Base-by-base conservation (phyloP, 108 stramenopile species). In the Cyclotella kingstonii region DNA sequence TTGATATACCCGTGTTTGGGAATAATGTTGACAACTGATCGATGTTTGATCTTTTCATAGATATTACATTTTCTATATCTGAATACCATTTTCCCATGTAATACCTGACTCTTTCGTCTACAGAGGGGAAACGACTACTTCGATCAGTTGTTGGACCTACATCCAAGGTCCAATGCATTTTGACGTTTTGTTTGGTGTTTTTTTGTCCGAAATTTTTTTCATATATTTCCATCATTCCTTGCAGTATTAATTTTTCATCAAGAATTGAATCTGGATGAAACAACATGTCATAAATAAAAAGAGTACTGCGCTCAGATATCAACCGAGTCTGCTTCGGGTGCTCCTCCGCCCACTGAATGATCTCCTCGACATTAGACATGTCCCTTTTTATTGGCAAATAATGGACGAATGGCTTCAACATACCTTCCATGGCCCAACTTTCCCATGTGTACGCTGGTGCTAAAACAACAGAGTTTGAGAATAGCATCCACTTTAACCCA, bases 381-480 rank as follows among this genome's bases (percentile, higher is more conserved):
- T 70, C 69, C 2, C 23, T 17, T 39, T 76, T 46, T 12, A 79
- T 26, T 38, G 78, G 78, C 18, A 79, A 26, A 42, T 59, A 79
- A 53, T 79, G 78, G 10, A 76, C 78, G 54, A 70, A 76, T 12
- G 73, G 73, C 38, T 75, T 25, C 35, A 53, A 35, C 27, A 18
- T 53, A 22, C 35, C 35, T 53, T 53, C 52, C 89, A 94, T 87
- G 18, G 81, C 56, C 89, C 87, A 94, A 4, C 74, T 85, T 38
- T 73, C 69, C 33, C 61, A 64, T 10, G 73, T 64, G 23, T 59
- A 59, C 18, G 54, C 21, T 0, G 78, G 73, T 10, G 54, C 51
- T 22, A 79, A 42, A 12, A 79, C 78, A 19, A 79, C 14, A 40
- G 2, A 15, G 15, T 4, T 15, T 2, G 1, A 40, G 19, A 6